Percentiles rank a stretch among this genome's conserved stretches.
phyloP scores from a whole-genome alignment of 371 early-diverging fungal genomes.

The Entomophthora muscae region DNA sequence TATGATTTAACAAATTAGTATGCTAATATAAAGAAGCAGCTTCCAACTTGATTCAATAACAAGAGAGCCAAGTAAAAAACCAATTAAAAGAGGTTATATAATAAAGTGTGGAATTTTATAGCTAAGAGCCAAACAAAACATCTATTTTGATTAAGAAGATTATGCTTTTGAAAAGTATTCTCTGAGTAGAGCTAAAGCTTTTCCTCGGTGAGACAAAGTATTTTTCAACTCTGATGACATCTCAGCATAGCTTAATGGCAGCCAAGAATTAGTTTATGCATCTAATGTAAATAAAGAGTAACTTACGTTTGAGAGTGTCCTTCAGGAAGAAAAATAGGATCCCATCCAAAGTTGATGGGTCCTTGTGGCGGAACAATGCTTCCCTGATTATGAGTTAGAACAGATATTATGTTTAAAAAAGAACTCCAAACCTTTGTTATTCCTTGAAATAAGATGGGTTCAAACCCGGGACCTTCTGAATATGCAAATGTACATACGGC shows the following conservation, averaged over 20 bases:
- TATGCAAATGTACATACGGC: constrained; percentile 87
- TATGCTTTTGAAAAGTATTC: constrained; percentile 11
- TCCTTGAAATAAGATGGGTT: constrained; percentile 83
- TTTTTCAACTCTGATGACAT: constrained; percentile 70
- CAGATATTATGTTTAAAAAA: not conserved
- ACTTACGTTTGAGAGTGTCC: constrained; percentile 51
- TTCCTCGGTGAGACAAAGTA: constrained; percentile 70
- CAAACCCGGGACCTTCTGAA: constrained; percentile 60
- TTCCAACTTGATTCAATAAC: too few relatives aligned
- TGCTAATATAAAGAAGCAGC: too few relatives aligned
- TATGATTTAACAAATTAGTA: too few relatives aligned
- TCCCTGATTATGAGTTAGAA: constrained; percentile 25
- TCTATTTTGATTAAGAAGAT: too few relatives aligned
- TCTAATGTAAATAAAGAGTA: not conserved
- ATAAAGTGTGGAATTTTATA: too few relatives aligned
- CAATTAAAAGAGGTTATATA: too few relatives aligned
- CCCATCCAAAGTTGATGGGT: constrained; percentile 82
- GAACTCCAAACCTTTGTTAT: constrained; percentile 31
- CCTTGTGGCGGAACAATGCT: constrained; percentile 82
- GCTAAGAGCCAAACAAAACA: too few relatives aligned
- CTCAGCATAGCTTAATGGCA: constrained; percentile 61
- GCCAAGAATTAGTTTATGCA: constrained; percentile 3
- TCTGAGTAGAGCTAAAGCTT: constrained; percentile 56
- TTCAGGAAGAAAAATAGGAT: constrained; percentile 80
- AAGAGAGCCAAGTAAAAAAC: too few relatives aligned